These are phyloP conservation scores for Lasiodiplodia citricola DNA, from an alignment of 2,329 filamentous ascomycete species.

Conservation along the genomic window DNA sequence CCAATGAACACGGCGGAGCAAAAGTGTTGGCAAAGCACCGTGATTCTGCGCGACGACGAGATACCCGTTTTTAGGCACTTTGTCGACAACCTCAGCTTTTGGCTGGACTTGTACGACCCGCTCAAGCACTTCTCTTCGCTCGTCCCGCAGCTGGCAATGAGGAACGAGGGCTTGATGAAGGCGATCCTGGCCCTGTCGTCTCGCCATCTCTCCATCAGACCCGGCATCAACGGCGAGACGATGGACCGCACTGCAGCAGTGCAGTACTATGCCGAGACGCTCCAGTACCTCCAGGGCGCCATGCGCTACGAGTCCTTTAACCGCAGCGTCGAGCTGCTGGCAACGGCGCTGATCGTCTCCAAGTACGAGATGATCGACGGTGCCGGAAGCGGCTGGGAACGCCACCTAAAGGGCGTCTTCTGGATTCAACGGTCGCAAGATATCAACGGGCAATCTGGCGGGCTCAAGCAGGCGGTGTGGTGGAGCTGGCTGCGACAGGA, in stretches of 20 bases:
- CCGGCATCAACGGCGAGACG: constrained; percentile 31
- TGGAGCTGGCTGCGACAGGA: constrained; percentile 72
- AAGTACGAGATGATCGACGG: constrained; percentile 71
- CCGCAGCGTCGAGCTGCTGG: constrained; percentile 62
- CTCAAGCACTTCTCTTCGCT: constrained; percentile 44
- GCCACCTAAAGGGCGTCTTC: constrained; percentile 68
- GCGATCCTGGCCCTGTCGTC: constrained; percentile 62
- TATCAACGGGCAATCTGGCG: constrained; percentile 63
- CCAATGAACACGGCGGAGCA: constrained; percentile 11
- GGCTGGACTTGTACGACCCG: constrained; percentile 54
- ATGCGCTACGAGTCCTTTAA: constrained; percentile 64
- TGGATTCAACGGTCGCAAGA: constrained; percentile 69
- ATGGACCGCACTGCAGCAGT: constrained; percentile 41
- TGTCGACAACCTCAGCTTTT: constrained; percentile 43
- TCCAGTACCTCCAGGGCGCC: constrained; percentile 66
- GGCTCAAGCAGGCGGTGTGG: constrained; percentile 65
- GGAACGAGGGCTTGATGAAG: constrained; percentile 63
- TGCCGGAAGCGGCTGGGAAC: constrained; percentile 62
- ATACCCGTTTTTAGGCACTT: constrained; percentile 48
- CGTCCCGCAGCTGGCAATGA: constrained; percentile 44
- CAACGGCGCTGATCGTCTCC: constrained; percentile 65
- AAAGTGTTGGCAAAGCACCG: constrained; percentile 18
- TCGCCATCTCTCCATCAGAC: constrained; percentile 55
- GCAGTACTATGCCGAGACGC: constrained; percentile 67
- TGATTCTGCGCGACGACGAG: constrained; percentile 42